A percentile compares a stretch with the other conserved stretches of the same genome.
Evolutionary conservation across 2,329 filamentous ascomycete genomes (phyloP).

Genomic region (Microcyclospora pomicola): DNA sequence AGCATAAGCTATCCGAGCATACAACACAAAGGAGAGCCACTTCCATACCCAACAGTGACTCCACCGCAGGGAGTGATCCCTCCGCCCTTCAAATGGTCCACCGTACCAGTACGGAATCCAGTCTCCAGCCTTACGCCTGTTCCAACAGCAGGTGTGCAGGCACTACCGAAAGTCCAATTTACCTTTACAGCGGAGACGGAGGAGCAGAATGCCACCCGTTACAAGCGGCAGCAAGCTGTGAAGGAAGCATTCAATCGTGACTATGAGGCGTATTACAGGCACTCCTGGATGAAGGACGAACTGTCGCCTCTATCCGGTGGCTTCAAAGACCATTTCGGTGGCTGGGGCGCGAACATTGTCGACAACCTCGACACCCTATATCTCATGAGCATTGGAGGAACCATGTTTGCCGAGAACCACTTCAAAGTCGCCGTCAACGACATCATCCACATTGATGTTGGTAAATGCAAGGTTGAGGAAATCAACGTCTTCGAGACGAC

Average conservation of each 20-base stretch:
- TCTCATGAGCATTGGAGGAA: constrained; percentile 26
- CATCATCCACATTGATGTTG: constrained; percentile 30
- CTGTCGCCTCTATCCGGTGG: constrained; percentile 30
- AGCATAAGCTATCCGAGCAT: no score
- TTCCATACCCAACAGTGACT: no score
- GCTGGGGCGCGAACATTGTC: constrained; percentile 34
- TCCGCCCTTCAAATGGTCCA: constrained; percentile 20
- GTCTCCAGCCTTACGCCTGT: constrained; percentile 24
- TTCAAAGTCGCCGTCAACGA: constrained; percentile 33
- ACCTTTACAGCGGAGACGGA: constrained; percentile 25
- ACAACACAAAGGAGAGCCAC: no score
- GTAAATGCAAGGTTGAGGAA: constrained; percentile 22
- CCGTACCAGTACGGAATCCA: constrained; percentile 28
- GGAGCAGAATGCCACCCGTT: constrained; percentile 19
- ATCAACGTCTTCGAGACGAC: constrained; percentile 39
- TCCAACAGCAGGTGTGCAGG: constrained; percentile 24
- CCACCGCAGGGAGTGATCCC: no score
- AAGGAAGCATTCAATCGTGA: constrained; percentile 30
- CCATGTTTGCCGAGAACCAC: constrained; percentile 26
- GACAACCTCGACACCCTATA: constrained; percentile 34
- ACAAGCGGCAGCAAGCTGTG: constrained; percentile 25
- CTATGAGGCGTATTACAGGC: constrained; percentile 31
- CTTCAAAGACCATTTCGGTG: constrained; percentile 29
- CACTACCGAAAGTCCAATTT: constrained; percentile 31
- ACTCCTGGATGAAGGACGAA: constrained; percentile 38